Base-by-base conservation (phyloP, 2,329 filamentous ascomycete genomes). In the Coleophoma cylindrospora region DNA sequence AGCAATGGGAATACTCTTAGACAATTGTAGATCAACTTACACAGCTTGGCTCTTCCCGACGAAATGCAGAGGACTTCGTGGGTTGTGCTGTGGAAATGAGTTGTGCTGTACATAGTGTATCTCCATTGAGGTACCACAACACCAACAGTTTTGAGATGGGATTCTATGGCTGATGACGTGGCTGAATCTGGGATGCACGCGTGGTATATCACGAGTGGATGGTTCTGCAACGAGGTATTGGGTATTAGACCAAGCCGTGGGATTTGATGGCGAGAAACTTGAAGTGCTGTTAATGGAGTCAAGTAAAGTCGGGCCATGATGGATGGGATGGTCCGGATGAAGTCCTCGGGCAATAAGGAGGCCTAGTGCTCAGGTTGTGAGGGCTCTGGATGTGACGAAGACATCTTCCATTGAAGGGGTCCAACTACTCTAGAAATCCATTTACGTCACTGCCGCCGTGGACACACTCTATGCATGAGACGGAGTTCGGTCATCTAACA, bases 51-150 rank as follows among this genome's bases (percentile, higher is more conserved):
- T 21, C 68, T 72, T 0, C 85, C 83, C 2, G 66, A 66, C 40
- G 75, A 73, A 44, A 88, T 74, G 56, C 74, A 79, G 2, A 89
- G 74, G 3, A 87, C 76, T 67, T 88, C 83, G 62, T 88, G 84
- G 0, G 79, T 76, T 0, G 76, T 87, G 58, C 73, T 80, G 67
- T 89, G 84, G 64, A 84, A 89, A 66, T 88, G 84, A 1, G 76
- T 80, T 6, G 74, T 77, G 34, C 64, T 66, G 64, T 84, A 88
- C 83, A 88, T 88, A 14, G 80, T 81, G 66, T 83, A 87, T 22
- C 79, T 74, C 84, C 84, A 87, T 61, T 84, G 80, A 0, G 85
- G 83, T 1, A 60, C 61, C 3, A 86, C 83, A 34, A 80, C 77
- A 8, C 74, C 76, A 14, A 80, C 63, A 3, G 64, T 60, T 7